Conservation (phyloP, 495 filamentous ascomycete species). For the Friedmanniomyces endolithicus region DNA sequence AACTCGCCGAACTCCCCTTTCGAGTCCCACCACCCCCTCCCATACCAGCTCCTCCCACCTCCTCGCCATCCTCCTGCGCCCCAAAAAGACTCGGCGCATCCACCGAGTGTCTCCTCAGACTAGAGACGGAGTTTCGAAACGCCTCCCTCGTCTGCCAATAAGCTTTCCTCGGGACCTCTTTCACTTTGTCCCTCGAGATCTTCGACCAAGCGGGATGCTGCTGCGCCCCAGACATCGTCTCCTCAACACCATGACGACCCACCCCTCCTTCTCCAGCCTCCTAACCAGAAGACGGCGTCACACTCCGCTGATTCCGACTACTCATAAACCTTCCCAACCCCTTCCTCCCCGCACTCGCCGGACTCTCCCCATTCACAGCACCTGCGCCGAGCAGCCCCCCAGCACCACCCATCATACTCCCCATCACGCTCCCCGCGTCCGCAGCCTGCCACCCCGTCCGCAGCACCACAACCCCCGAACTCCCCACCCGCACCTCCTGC, state of each 20-base stretch:
- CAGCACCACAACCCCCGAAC: conserved; percentile 8
- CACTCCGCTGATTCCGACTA: conserved; percentile 5
- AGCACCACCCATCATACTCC: background rate
- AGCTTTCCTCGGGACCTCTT: background rate
- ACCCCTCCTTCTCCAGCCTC: background rate
- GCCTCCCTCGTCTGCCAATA: conserved; percentile 8
- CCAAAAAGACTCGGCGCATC: background rate
- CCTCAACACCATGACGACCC: too few relatives aligned
- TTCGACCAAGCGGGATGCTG: background rate
- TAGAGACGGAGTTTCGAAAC: background rate
- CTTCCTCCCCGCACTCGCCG: conserved; percentile 6
- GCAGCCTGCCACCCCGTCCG: conserved; percentile 9
- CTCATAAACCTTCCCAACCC: conserved; percentile 10
- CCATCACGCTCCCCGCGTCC: conserved; percentile 4
- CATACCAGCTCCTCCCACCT: background rate
- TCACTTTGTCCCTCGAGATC: conserved; percentile 1
- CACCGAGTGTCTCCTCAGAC: background rate
- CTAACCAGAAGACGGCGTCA: conserved; percentile 21
- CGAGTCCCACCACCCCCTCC: background rate
- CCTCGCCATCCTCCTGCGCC: background rate
- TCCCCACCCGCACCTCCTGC: conserved; percentile 57
- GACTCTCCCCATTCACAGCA: too few relatives aligned
- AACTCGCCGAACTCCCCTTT: background rate
- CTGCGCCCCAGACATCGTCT: too few relatives aligned
- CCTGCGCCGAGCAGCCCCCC: conserved; percentile 1